Evolutionary conservation across 768 basidiomycete species (phyloP).

Genomic region (Termitomyces sp.): DNA sequence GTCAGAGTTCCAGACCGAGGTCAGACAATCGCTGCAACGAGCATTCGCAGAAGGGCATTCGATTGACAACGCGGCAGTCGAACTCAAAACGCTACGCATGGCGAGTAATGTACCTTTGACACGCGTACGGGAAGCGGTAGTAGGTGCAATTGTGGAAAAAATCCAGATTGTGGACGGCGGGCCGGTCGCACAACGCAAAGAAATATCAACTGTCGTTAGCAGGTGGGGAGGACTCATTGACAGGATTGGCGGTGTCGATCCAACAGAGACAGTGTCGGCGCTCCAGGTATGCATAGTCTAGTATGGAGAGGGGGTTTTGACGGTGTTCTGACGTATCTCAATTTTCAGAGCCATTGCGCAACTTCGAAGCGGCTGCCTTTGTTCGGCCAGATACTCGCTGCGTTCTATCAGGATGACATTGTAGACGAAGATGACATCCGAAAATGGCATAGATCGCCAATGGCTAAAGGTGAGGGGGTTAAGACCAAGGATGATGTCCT

Average conservation of each 20-base stretch:
- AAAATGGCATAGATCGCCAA: slow-evolving; percentile 68
- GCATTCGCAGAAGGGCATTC: slow-evolving; percentile 90
- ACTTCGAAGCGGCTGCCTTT: slow-evolving; percentile 55
- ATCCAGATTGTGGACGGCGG: slow-evolving; percentile 58
- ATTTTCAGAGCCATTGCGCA: slow-evolving; percentile 56
- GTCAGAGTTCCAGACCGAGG: slow-evolving; percentile 71
- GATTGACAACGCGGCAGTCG: slow-evolving; percentile 89
- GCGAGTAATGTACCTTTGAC: slow-evolving; percentile 87
- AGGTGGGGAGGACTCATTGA: slow-evolving; percentile 84
- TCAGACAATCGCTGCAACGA: slow-evolving; percentile 80
- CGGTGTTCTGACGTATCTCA: background rate
- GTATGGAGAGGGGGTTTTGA: background rate
- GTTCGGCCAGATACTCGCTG: slow-evolving; percentile 82
- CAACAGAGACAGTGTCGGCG: slow-evolving; percentile 70
- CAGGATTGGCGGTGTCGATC: slow-evolving; percentile 77
- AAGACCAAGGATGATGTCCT: slow-evolving; percentile 27
- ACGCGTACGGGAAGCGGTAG: slow-evolving; percentile 84
- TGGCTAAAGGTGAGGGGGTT: slow-evolving; percentile 45
- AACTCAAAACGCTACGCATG: slow-evolving; percentile 95
- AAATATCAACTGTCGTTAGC: slow-evolving; percentile 54
- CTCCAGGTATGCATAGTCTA: slow-evolving; percentile 55
- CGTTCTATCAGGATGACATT: slow-evolving; percentile 87
- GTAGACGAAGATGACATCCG: slow-evolving; percentile 88
- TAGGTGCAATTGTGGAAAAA: slow-evolving; percentile 73
- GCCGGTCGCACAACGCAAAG: slow-evolving; percentile 51